A percentile compares a stretch with the other conserved stretches of the same genome.
phyloP scores from a whole-genome alignment of 257 asterid species.

The Capsicum chinense region DNA sequence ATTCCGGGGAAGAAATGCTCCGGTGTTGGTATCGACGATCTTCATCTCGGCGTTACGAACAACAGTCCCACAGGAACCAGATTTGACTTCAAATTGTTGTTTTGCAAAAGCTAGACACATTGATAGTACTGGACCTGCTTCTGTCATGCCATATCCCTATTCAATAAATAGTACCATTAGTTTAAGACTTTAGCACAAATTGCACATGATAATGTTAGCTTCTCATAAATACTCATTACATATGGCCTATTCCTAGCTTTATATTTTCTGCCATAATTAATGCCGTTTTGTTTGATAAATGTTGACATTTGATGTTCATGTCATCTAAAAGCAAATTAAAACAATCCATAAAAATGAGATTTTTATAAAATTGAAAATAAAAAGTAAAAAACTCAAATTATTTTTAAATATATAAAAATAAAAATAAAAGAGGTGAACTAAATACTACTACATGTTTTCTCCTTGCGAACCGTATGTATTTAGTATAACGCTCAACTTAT shows the following conservation, averaged over 20 bases:
- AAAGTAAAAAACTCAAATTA: background rate
- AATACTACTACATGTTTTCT: background rate
- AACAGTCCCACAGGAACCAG: constrained; percentile 50
- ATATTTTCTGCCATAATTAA: background rate
- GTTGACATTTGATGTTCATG: background rate
- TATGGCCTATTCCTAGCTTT: background rate
- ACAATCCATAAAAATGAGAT: background rate
- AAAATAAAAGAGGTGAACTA: background rate
- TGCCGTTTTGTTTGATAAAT: background rate
- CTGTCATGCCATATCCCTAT: constrained; percentile 55
- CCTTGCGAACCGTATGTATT: background rate
- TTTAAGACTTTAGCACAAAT: background rate
- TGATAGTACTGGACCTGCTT: constrained; percentile 49
- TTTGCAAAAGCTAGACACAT: constrained; percentile 52
- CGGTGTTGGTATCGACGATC: constrained; percentile 40
- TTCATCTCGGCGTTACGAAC: constrained; percentile 50
- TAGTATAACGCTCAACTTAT: background rate
- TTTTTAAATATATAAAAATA: background rate
- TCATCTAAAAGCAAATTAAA: background rate
- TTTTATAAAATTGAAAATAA: background rate
- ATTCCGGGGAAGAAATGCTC: constrained; percentile 38
- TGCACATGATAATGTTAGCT: background rate
- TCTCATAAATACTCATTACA: background rate
- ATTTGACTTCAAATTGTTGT: constrained; percentile 38
- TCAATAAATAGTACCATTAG: background rate